A percentile compares a stretch with the other conserved stretches of the same genome.
Conservation (phyloP, 2,329 filamentous ascomycete genomes). For the Calonectria hawksworthii region DNA sequence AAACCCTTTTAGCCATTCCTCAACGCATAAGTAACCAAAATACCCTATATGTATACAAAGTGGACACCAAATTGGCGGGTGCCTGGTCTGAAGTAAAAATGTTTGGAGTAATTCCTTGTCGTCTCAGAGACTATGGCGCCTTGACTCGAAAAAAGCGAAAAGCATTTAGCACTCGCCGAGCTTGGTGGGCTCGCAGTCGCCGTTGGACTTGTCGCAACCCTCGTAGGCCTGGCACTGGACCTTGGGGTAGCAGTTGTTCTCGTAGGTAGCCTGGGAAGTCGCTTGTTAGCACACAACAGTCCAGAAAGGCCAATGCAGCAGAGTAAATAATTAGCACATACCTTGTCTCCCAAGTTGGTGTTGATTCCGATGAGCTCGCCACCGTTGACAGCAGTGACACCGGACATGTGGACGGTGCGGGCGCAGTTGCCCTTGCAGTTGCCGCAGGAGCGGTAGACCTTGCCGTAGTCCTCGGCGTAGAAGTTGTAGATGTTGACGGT, state of each 20-base stretch:
- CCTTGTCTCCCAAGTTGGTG: slow-evolving; percentile 52
- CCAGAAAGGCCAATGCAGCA: background rate
- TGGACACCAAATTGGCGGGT: background rate
- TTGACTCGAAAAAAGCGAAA: background rate
- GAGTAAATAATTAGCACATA: slow-evolving; percentile 3
- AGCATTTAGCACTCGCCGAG: slow-evolving; percentile 44
- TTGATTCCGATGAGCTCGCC: slow-evolving; percentile 61
- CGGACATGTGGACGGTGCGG: slow-evolving; percentile 60
- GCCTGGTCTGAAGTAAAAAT: background rate
- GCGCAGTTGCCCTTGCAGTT: slow-evolving; percentile 51
- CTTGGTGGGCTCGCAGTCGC: slow-evolving; percentile 47
- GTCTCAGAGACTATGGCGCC: background rate
- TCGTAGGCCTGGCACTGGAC: slow-evolving; percentile 48
- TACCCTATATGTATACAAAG: background rate
- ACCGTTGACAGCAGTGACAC: slow-evolving; percentile 55
- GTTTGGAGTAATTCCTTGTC: background rate
- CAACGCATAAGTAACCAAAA: background rate
- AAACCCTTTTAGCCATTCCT: background rate
- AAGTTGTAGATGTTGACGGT: slow-evolving; percentile 58
- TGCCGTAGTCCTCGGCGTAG: slow-evolving; percentile 62
- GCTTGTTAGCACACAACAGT: slow-evolving; percentile 12
- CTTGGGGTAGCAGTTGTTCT: slow-evolving; percentile 47
- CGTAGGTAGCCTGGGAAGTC: slow-evolving; percentile 44
- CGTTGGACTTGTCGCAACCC: slow-evolving; percentile 47
- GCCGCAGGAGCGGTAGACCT: slow-evolving; percentile 50